These are phyloP conservation scores for Plasmodium falciparum DNA, from an alignment of 169 alveolate genomes.

Conservation along the genomic window DNA sequence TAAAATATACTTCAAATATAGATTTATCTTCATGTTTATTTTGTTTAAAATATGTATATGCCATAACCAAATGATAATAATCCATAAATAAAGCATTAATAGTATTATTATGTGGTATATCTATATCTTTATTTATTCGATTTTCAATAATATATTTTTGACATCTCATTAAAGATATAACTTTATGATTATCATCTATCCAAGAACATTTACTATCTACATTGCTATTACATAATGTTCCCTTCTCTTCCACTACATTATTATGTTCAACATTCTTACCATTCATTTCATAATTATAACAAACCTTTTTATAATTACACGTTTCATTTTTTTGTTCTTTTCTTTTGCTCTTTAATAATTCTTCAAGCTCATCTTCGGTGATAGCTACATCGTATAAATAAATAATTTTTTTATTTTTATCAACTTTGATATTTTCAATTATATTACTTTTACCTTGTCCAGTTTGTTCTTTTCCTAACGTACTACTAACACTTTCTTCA, in stretches of 20 bases:
- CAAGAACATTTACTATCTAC: neutral
- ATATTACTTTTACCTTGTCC: neutral
- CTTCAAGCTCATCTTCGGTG: slow-evolving; percentile 40
- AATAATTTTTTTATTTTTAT: slow-evolving; percentile 20
- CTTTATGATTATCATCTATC: slow-evolving; percentile 33
- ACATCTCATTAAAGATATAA: slow-evolving; percentile 29
- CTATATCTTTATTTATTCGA: slow-evolving; percentile 54
- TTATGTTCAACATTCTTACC: no score
- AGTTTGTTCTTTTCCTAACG: neutral
- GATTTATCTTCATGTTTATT: slow-evolving; percentile 86
- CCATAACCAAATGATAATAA: slow-evolving; percentile 69
- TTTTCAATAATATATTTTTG: slow-evolving; percentile 45
- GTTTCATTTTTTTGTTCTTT: neutral
- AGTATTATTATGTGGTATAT: slow-evolving; percentile 48
- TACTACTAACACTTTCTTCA: neutral
- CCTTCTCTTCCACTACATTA: no score
- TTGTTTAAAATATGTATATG: slow-evolving; percentile 59
- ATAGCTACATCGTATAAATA: slow-evolving; percentile 31
- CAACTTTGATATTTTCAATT: slow-evolving; percentile 39
- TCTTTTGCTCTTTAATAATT: slow-evolving; percentile 28
- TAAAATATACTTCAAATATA: slow-evolving; percentile 89
- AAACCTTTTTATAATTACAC: neutral
- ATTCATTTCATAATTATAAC: no score
- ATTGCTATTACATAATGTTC: no score
- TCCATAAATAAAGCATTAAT: slow-evolving; percentile 73